Evolutionary conservation across 345 rosid species (phyloP), one percentile per base, ranked within the genome.

Genomic region (Citrus trifoliata): DNA sequence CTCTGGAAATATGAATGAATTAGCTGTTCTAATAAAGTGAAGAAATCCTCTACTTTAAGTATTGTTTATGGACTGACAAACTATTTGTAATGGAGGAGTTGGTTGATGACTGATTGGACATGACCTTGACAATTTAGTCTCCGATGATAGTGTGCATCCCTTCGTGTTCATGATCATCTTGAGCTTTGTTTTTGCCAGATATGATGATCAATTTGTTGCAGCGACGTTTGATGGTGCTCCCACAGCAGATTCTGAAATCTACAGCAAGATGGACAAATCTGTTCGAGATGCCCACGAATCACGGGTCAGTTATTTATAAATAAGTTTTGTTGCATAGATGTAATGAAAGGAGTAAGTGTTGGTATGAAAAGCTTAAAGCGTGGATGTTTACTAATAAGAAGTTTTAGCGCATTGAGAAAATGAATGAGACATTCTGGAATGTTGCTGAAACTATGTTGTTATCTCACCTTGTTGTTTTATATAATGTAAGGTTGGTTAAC

Each of bases 141-240:
- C 19, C 21, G 19, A 72, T 69, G 67, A 33, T 76, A 28, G 35
- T 33, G 53, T 67, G 63, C 66, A 67, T 79, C 35, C n/a, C 25
- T 40, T 66, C 69, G 72, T 65, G 70, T 79, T 85, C 35, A 25
- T 30, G 79, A 18, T 78, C 16, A 51, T 70, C 35, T 25, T 46
- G 42, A 73, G 76, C 32, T 67, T 40, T 77, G 14, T 76, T 73
- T 86, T 75, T 69, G 42, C 68, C 91, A 96, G 99, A 92, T 85
- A 86, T 24, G 77, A 90, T 22, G 99, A 94, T 81, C 95, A 93
- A 81, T 94, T 89, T 79, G 95, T 91, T 38, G 74, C 88, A 14
- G 97, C 89, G 21, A 65, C 91, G 70, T 93, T 96, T 83, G 99
- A 94, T 84, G 79, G 84, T 88, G 93, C 95, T 83, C 98, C 99